Evolutionary conservation across 805 yeast genomes (phyloP), one percentile per base, ranked within the genome.

Genomic region (Jamesozyma spencerorum): DNA sequence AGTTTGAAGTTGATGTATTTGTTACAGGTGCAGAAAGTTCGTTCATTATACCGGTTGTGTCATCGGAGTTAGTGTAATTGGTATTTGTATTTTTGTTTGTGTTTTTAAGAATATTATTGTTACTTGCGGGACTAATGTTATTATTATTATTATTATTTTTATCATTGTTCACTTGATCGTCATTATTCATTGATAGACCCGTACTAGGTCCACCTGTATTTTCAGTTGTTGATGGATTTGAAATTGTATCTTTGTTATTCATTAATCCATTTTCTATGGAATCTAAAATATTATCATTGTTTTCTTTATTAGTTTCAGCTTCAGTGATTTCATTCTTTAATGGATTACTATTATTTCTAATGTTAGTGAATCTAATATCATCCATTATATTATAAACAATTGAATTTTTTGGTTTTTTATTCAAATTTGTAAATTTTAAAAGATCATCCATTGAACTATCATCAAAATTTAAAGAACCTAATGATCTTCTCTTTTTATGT

Each of bases 361-460:
- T 35, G 24, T 30, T 38, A 4, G 33, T 29, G 20, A 39, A 39
- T 18, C 41, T 28, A 12, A 34, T 18, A n/a, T 39, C 42, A 18
- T 39, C 38, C 5, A 31, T 30, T 7, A 34, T 19, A 31, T 39
- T 39, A 15, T 32, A 39, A 3, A 24, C 24, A 8, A 20, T 18
- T 5, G 38, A 30, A 8, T 46, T 39, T 20, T 49, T 46, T 34
- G 46, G 50, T 33, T 47, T 44, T 34, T 54, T 54, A 18, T 42
- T 47, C 5, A 49, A 39, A 34, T 50, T 47, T 19, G 62, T 55
- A 22, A 56, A 46, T 36, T 53, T 59, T 36, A 58, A 36, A 2
- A 58, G 49, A 39, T 59, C 62, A 30, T 57, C 62, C 29, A 58
- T 52, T 2, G 57, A 51, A 10, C 46, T 57, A 27, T 57, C 58